Conservation (phyloP, 306 rosid genomes). For the Prunus salicina region DNA sequence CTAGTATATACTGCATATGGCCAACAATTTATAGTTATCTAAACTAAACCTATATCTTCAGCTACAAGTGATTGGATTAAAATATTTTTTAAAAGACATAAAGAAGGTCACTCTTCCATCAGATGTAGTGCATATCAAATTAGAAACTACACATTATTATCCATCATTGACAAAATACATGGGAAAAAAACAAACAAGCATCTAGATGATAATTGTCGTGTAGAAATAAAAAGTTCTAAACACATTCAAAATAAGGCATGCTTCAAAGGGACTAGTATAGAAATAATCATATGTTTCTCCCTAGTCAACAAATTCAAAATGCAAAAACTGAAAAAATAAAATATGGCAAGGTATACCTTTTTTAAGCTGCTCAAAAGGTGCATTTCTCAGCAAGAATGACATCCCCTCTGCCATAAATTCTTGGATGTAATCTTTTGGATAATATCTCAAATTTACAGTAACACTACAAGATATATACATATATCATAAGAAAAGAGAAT, state of each 20-base stretch:
- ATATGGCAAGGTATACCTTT: conserved; percentile 49
- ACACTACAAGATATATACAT: conserved; percentile 41
- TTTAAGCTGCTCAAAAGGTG: conserved; percentile 66
- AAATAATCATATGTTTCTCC: neutral
- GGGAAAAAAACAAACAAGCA: neutral
- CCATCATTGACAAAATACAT: neutral
- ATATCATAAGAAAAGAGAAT: neutral
- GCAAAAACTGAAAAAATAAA: neutral
- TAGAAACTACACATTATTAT: neutral
- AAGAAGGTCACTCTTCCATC: neutral
- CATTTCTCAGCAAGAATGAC: conserved; percentile 76
- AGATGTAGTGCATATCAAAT: neutral
- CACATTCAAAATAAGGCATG: neutral
- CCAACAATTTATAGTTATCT: neutral
- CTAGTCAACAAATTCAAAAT: neutral
- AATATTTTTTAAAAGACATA: neutral
- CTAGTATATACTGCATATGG: neutral
- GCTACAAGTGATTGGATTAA: neutral
- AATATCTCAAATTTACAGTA: conserved; percentile 67
- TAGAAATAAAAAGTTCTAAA: neutral
- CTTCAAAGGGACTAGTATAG: neutral
- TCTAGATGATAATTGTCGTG: neutral
- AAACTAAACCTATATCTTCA: neutral
- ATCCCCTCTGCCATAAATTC: conserved; percentile 80
- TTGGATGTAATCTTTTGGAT: conserved; percentile 73